These are phyloP conservation scores for Penicillium polonicum DNA, from an alignment of 2,329 filamentous ascomycete species.

Conservation along the genomic window DNA sequence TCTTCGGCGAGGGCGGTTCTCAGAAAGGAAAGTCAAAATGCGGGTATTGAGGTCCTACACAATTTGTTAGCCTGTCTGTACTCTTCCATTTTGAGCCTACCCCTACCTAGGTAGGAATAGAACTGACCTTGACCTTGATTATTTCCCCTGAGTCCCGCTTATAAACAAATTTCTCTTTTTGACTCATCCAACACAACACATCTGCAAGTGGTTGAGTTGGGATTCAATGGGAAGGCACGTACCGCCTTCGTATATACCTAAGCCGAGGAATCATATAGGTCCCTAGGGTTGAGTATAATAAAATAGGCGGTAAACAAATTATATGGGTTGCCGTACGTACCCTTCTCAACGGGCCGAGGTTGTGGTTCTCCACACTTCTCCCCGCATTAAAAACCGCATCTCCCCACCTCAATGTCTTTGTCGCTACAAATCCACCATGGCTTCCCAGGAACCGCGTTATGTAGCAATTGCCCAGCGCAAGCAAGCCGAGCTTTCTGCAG, in stretches of 20 bases:
- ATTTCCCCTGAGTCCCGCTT: neutral
- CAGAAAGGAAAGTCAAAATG: conserved; percentile 14
- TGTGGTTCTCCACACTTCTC: conserved; percentile 20
- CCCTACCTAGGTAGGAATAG: neutral
- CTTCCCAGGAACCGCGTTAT: conserved; percentile 24
- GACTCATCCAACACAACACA: conserved; percentile 16
- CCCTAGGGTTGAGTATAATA: too few species aligned
- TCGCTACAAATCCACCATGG: conserved; percentile 13
- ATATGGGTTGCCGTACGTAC: too few species aligned
- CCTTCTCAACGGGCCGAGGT: conserved; percentile 7
- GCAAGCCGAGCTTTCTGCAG: conserved; percentile 38
- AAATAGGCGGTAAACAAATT: too few species aligned
- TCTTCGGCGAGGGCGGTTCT: conserved; percentile 17
- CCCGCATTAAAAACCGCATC: conserved; percentile 12
- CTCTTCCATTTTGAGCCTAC: neutral
- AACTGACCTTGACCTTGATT: conserved; percentile 10
- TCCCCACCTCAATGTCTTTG: neutral
- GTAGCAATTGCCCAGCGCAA: conserved; percentile 40
- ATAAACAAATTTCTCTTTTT: conserved; percentile 1
- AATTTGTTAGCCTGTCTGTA: neutral
- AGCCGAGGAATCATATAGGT: too few species aligned
- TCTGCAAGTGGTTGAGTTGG: conserved; percentile 18
- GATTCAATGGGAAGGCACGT: neutral
- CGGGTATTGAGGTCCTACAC: conserved; percentile 19
- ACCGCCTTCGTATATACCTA: too few species aligned